Evolutionary conservation across 257 asterid species (phyloP), one percentile per base, ranked within the genome.

Genomic region (Catharanthus roseus): DNA sequence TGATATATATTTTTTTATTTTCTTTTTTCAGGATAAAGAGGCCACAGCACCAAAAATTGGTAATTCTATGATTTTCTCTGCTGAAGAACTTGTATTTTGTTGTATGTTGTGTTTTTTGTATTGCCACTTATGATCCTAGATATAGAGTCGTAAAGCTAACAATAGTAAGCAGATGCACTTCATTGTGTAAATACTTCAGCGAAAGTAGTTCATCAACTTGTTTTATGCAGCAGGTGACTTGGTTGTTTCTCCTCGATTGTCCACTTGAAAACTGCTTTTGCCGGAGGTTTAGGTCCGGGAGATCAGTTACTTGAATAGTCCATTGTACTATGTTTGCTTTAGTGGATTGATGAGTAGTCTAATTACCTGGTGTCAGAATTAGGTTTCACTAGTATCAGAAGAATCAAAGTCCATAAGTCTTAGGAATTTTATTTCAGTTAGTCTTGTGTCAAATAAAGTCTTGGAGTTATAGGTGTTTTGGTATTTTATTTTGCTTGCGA

Each of bases 1-100:
- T 16, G 31, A 24, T 53, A 26, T 19, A 12, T 16, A 56, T 7
- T 5, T 47, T 47, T 47, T 16, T 31, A 15, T 29, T 60, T 60
- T 38, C 5, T 18, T 1, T 16, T 53, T 75, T 19, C 68, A 76
- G 79, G 72, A 76, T 53, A 76, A 76, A 54, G 75, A 65, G 36
- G 67, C 34, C 70, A 69, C 71, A n/a, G 67, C 60, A 15, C 64
- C 72, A 11, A 24, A 58, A 19, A 15, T n/a, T 19, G 57, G 65
- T 71, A 29, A 0, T 31, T n/a, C 6, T 67, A 29, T 11, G 57
- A 67, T 6, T 16, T 26, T 29, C 5, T 15, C 12, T 1, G 28
- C 56, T 34, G 33, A n/a, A n/a, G 23, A 29, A 16, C 12, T 28
- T 5, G 36, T 24, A 16, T 18, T 10, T 23, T 38, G 10, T 38